Percentiles rank a stretch among this genome's conserved stretches.
Conservation (phyloP, 352 stramenopile species). For the Blastocystis sp. region DNA sequence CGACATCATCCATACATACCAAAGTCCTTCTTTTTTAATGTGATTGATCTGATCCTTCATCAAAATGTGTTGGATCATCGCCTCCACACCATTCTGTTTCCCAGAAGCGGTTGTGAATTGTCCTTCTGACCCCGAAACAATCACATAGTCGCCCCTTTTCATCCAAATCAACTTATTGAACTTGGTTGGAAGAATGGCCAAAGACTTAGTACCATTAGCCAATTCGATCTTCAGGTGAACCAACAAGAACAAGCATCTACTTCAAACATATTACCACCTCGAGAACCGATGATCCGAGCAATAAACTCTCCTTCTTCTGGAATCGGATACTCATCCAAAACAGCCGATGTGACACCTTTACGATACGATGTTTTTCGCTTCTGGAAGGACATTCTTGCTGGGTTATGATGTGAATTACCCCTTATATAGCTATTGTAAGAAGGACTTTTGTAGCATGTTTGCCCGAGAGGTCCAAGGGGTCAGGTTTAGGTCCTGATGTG, state of each 20-base stretch:
- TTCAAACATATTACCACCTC: slow-evolving; percentile 90
- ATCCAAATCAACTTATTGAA: slow-evolving; percentile 97
- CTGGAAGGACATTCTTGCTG: slow-evolving; percentile 76
- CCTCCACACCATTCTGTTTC: slow-evolving; percentile 80
- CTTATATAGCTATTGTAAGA: background rate
- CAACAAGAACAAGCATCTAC: slow-evolving; percentile 68
- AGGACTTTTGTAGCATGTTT: slow-evolving; percentile 53
- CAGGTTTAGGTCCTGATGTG: slow-evolving; percentile 64
- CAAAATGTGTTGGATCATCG: slow-evolving; percentile 86
- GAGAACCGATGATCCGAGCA: slow-evolving; percentile 79
- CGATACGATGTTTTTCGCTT: slow-evolving; percentile 80
- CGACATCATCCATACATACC: slow-evolving; percentile 66
- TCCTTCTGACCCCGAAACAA: slow-evolving; percentile 76
- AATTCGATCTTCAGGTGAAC: slow-evolving; percentile 69
- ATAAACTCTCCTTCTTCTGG: slow-evolving; percentile 80
- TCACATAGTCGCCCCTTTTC: slow-evolving; percentile 90
- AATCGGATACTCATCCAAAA: slow-evolving; percentile 80
- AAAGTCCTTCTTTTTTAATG: slow-evolving; percentile 83
- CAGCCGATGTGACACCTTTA: slow-evolving; percentile 82
- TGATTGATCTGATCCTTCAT: slow-evolving; percentile 97
- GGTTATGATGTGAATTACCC: background rate
- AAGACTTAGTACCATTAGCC: slow-evolving; percentile 68
- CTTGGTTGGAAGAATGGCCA: slow-evolving; percentile 91
- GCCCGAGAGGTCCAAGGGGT: slow-evolving; percentile 63
- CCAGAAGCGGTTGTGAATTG: slow-evolving; percentile 73